Evolutionary conservation across 2,329 filamentous ascomycete species (phyloP), one percentile per base, ranked within the genome.

Genomic region (Botrytis medusae): DNA sequence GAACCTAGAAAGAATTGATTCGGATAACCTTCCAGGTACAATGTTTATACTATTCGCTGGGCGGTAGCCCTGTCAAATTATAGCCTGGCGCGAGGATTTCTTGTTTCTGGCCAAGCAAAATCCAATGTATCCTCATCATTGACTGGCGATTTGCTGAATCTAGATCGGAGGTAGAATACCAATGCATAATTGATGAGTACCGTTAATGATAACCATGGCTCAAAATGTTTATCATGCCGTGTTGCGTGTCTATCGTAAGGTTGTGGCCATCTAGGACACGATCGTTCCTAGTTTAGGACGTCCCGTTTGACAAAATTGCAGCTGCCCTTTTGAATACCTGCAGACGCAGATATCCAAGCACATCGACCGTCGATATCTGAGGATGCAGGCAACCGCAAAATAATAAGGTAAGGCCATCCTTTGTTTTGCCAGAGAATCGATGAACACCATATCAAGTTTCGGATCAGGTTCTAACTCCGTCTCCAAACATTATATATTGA

Each of bases 261-360:
- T 44, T 46, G 48, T 46, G 25, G 25, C 51, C 42, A 48, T 57
- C 37, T 25, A 69, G 25, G 42, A 40, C n/a, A 57, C 48, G 65
- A 69, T 42, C 40, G 65, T 57, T 68, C 48, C 65, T 57, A 32
- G 25, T 57, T 32, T 42, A 20, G 65, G n/a, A 18, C 42, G 48
- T 37, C 29, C 40, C 10, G 32, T 60, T n/a, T 42, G 42, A 57
- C 14, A 29, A 32, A 37, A 72, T 69, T 61, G 61, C 42, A n/a
- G 34, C 40, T 69, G 40, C 48, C 51, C 40, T 61, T 69, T 61
- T 48, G 46, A 68, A 60, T 37, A 48, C 40, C 40, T 54, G 70
- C 70, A 67, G 70, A 67, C 25, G 71, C 71, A 68, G 54, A 44
- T 42, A 68, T 48, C 32, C n/a, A 57, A 44, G 46, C n/a, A 65